Base-by-base conservation (phyloP, 78 protist species). In the Cavenderia fasciculata region DNA sequence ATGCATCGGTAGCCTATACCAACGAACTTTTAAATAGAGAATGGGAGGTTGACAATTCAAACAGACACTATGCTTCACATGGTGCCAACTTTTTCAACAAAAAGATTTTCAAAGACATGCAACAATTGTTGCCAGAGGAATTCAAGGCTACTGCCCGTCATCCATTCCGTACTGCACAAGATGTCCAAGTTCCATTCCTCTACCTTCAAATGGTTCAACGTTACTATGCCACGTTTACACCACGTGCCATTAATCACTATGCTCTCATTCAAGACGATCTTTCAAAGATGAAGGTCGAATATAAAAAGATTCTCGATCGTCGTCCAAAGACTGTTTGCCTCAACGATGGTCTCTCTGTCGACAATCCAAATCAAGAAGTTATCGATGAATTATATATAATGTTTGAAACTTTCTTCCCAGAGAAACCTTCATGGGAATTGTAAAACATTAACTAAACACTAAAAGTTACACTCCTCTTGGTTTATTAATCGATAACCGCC, bases 161-260 rank as follows among this genome's bases (percentile, higher is more conserved):
- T 56, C 90, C 90, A 68, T 82, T 82, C 70, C 43, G 90, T 38
- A 65, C 70, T 23, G 78, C 43, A 12, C 27, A 82, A 0, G 90
- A 82, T 21, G 33, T 82, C n/a, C 90, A 82, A 56, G 68, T 82
- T 18, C 90, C 90, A 25, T 82, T 82, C 90, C 90, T 82, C 16
- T 44, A 82, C 49, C 18, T 65, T 3, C 77, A 71, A 41, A 54
- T 54, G 29, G 78, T 44, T 11, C 29, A 44, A 7, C 38, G 90
- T 34, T 82, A 34, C 47, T 68, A 82, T 41, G 76, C 76, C 0
- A 82, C 90, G 1, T 82, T 51, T 36, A 78, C 65, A 68, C 90
- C 90, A 41, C 14, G 77, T 19, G 41, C 61, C 14, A 82, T 82
- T 54, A 82, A 82, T 31, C 56, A 82, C 75, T 82, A 82, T 47